phyloP scores from a whole-genome alignment of 1,139 yeast species.

The Yamadazyma dendronema region DNA sequence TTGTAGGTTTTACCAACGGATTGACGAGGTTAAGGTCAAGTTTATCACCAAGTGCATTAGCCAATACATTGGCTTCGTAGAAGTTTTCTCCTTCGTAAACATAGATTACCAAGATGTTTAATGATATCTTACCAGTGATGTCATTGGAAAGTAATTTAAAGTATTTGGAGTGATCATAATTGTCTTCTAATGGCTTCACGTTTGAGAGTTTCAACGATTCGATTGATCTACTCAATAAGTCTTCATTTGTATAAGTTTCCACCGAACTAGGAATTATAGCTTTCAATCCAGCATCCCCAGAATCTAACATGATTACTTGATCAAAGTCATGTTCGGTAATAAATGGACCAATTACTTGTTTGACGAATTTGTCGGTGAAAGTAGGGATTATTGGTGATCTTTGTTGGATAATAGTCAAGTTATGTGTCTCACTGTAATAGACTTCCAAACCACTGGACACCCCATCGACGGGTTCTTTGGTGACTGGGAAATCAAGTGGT shows the following conservation, averaged over 20 bases:
- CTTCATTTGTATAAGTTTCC: constrained; percentile 33
- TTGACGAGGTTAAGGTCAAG: constrained; percentile 21
- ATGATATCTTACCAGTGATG: constrained; percentile 13
- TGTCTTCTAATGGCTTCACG: constrained; percentile 8
- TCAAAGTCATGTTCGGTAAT: constrained; percentile 37
- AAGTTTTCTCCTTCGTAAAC: constrained; percentile 92
- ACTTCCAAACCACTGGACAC: constrained; percentile 64
- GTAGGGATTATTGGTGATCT: constrained; percentile 82
- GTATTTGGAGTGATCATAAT: constrained; percentile 18
- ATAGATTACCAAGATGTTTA: constrained; percentile 40
- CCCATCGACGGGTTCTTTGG: constrained; percentile 24
- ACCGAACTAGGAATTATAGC: constrained; percentile 22
- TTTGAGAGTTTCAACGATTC: constrained; percentile 25
- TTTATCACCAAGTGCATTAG: constrained; percentile 33
- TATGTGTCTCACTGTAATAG: constrained; percentile 36
- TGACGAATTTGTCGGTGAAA: constrained; percentile 45
- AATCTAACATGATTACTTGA: constrained; percentile 61
- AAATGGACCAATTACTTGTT: constrained; percentile 53
- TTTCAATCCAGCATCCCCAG: constrained; percentile 64
- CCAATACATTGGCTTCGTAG: constrained; percentile 63
- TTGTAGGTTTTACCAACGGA: constrained; percentile 52
- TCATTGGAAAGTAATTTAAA: constrained; percentile 15
- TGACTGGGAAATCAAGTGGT: constrained; percentile 52
- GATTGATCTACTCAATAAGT: constrained; percentile 30
- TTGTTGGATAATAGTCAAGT: constrained; percentile 67